Evolutionary conservation across 2,329 filamentous ascomycete genomes (phyloP).

Genomic region (Colletotrichum spinosum): DNA sequence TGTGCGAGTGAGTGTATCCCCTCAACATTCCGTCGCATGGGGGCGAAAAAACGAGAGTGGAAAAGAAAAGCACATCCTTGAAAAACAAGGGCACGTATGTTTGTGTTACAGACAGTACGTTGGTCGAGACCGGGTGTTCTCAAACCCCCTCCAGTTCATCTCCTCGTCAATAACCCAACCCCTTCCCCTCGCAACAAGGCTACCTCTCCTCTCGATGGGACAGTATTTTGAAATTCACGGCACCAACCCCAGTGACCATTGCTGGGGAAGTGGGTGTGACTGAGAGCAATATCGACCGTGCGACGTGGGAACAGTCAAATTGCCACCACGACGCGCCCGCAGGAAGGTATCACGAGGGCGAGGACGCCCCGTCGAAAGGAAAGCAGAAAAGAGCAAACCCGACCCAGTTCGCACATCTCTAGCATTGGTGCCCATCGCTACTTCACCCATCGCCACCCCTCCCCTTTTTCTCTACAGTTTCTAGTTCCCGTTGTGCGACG

Average conservation of each 20-base stretch:
- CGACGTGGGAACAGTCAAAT: constrained; percentile 1
- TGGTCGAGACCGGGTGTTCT: no score
- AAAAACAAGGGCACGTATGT: no score
- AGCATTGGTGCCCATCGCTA: no score
- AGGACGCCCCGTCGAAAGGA: neutral
- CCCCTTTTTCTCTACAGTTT: neutral
- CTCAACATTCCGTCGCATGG: neutral
- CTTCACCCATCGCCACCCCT: neutral
- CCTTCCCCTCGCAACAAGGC: no score
- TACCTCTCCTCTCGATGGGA: no score
- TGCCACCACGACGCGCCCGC: constrained; percentile 8
- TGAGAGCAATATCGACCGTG: constrained; percentile 8
- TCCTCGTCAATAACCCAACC: no score
- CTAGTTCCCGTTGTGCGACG: no score
- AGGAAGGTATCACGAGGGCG: neutral
- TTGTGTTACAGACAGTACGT: no score
- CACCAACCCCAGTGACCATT: neutral
- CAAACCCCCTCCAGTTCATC: no score
- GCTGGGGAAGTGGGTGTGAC: constrained; percentile 3
- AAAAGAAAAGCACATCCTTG: no score
- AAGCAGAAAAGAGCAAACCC: neutral
- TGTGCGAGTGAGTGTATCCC: neutral
- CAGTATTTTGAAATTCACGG: no score
- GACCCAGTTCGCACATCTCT: no score
- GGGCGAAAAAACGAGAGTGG: neutral